phyloP scores from a whole-genome alignment of 1,284 basidiomycete genomes.

The Rhodofomes roseus region DNA sequence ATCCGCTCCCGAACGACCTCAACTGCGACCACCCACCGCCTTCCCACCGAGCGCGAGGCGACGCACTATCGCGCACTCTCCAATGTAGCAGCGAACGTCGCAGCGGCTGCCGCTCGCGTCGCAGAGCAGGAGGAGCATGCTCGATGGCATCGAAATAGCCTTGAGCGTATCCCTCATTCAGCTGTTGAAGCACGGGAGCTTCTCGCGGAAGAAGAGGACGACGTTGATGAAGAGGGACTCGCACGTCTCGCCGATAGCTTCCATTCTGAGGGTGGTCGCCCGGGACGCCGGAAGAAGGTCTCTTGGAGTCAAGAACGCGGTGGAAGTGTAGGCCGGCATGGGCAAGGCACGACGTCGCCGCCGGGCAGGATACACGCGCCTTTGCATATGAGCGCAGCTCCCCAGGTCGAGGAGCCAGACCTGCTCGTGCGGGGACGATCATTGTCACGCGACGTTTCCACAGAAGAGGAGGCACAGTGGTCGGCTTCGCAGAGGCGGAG shows the following conservation, averaged over 20 bases:
- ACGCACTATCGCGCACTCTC: conserved; percentile 68
- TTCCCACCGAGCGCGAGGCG: conserved; percentile 45
- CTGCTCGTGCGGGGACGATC: conserved; percentile 41
- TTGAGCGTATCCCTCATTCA: conserved; percentile 16
- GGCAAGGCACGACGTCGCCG: conserved; percentile 18
- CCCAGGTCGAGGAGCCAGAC: conserved; percentile 23
- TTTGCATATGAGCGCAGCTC: conserved; percentile 28
- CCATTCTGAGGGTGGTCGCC: conserved; percentile 59
- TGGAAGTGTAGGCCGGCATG: conserved; percentile 37
- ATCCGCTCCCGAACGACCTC: conserved; percentile 41
- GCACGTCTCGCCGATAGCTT: conserved; percentile 64
- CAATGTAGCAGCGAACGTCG: conserved; percentile 62
- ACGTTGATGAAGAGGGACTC: conserved; percentile 47
- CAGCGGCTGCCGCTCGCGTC: conserved; percentile 60
- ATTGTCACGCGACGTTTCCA: conserved; percentile 29
- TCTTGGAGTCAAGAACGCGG: conserved; percentile 63
- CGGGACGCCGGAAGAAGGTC: conserved; percentile 46
- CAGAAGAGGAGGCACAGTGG: conserved; percentile 21
- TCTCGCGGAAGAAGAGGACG: conserved; percentile 41
- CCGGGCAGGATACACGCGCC: conserved; percentile 26
- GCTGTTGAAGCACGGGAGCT: conserved; percentile 16
- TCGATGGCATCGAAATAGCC: conserved; percentile 23
- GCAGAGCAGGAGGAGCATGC: conserved; percentile 50
- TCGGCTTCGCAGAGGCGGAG: conserved; percentile 28
- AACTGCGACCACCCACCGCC: conserved; percentile 34